A percentile compares a stretch with the other conserved stretches of the same genome.
phyloP scores from a whole-genome alignment of 225 moss, liverwort and hornwort genomes.

The Neckera pumila region DNA sequence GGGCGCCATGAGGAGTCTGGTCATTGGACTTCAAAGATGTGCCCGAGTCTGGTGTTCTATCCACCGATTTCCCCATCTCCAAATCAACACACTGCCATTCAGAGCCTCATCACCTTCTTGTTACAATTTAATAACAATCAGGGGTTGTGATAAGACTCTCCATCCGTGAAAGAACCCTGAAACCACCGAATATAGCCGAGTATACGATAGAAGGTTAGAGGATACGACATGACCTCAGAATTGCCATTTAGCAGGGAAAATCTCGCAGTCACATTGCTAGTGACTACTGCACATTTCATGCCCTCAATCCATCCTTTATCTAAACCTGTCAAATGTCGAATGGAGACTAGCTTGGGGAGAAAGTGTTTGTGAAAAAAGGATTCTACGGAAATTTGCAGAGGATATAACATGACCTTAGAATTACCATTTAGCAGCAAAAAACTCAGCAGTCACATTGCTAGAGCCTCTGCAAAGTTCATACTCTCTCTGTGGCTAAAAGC shows the following conservation, averaged over 20 bases:
- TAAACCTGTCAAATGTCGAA: not conserved
- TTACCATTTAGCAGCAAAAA: not conserved
- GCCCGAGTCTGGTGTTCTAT: not conserved
- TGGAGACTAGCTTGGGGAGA: not conserved
- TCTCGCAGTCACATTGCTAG: not conserved
- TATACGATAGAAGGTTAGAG: not conserved
- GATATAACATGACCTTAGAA: not conserved
- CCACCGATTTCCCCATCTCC: not conserved
- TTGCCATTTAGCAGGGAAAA: not conserved
- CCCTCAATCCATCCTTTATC: not conserved
- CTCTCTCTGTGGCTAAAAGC: not conserved
- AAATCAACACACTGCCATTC: not conserved
- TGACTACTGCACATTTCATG: not conserved
- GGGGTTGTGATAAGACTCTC: not conserved
- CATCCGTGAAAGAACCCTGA: not conserved
- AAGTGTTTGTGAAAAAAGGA: not conserved
- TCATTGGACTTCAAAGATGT: not conserved
- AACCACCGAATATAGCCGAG: not conserved
- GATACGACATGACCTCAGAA: not conserved
- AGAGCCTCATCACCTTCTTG: not conserved
- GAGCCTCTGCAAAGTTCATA: not conserved
- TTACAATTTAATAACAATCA: not conserved
- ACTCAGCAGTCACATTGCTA: not conserved
- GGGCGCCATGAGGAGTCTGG: not conserved
- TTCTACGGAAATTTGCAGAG: not conserved